These are phyloP conservation scores for Thuidium tamariscinum DNA, from an alignment of 225 moss, liverwort and hornwort species.

Conservation along the genomic window DNA sequence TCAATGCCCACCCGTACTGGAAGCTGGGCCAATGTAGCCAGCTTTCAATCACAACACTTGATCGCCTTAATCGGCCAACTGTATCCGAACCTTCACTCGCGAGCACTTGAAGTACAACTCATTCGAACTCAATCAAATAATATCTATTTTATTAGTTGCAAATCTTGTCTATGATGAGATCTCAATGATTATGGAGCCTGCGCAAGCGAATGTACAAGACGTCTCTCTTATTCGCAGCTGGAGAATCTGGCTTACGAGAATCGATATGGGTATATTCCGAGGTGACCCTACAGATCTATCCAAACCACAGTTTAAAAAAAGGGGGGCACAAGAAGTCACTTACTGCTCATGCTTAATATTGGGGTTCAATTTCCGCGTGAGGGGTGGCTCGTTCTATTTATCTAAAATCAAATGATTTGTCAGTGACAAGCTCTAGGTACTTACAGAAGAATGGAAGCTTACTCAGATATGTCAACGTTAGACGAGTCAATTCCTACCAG, in stretches of 20 bases:
- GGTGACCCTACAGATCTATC: neutral
- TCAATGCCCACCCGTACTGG: neutral
- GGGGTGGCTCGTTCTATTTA: neutral
- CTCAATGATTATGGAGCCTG: neutral
- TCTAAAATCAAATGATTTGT: neutral
- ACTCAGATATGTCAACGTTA: neutral
- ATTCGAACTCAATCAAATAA: conserved; percentile 5
- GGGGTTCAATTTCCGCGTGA: neutral
- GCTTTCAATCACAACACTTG: neutral
- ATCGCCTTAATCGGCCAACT: neutral
- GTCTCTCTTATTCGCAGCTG: neutral
- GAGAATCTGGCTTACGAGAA: neutral
- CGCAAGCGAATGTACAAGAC: neutral
- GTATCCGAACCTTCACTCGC: neutral
- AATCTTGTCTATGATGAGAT: conserved; percentile 2
- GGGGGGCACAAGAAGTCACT: neutral
- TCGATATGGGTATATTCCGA: neutral
- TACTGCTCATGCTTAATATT: neutral
- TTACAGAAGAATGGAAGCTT: neutral
- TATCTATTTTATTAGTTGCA: neutral
- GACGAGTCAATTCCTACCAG: neutral
- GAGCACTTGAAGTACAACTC: neutral
- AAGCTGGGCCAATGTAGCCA: neutral
- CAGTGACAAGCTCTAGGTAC: neutral
- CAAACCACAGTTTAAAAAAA: neutral